Conservation (phyloP, 495 filamentous ascomycete species). For the Daldinia grandis region DNA sequence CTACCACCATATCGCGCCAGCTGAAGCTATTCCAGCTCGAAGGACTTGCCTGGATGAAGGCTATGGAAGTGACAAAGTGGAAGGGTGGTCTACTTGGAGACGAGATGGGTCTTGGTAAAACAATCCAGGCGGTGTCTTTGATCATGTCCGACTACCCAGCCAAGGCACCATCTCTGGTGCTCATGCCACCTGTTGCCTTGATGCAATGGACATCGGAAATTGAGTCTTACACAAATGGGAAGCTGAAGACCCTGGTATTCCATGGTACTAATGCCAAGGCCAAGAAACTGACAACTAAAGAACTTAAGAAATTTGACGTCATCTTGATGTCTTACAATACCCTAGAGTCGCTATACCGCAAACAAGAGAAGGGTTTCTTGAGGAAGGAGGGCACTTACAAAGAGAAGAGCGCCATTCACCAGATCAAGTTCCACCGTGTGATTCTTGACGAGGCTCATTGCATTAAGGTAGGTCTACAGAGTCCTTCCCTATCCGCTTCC, state of each 20-base stretch:
- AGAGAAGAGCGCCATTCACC: slow-evolving; percentile 87
- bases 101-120: slow-evolving; percentile 99
- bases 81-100: slow-evolving; percentile 91
- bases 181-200: slow-evolving; percentile 92
- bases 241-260: slow-evolving; percentile 85
- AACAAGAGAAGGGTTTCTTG: slow-evolving; percentile 89
- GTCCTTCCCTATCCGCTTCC: background rate
- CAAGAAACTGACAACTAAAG: slow-evolving; percentile 74
- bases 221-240: slow-evolving; percentile 86
- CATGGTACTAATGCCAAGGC: slow-evolving; percentile 86
- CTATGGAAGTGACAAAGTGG: slow-evolving; percentile 84
- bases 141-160: slow-evolving; percentile 97
- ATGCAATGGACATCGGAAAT: slow-evolving; percentile 99
- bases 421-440: slow-evolving; percentile 85
- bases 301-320: slow-evolving; percentile 83
- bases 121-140: slow-evolving; percentile 93
- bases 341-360: slow-evolving; percentile 88
- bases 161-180: slow-evolving; percentile 80
- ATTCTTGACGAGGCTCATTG: slow-evolving; percentile 97
- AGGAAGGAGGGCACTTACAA: slow-evolving; percentile 74
- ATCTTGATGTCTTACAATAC: slow-evolving; percentile 97
- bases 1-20: slow-evolving; percentile 76
- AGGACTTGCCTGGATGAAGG: slow-evolving; percentile 91
- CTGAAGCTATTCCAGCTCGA: slow-evolving; percentile 94
- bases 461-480: slow-evolving; percentile 71